These are phyloP conservation scores for Penicillium thymicola DNA, from an alignment of 2,329 filamentous ascomycete species.

Conservation along the genomic window DNA sequence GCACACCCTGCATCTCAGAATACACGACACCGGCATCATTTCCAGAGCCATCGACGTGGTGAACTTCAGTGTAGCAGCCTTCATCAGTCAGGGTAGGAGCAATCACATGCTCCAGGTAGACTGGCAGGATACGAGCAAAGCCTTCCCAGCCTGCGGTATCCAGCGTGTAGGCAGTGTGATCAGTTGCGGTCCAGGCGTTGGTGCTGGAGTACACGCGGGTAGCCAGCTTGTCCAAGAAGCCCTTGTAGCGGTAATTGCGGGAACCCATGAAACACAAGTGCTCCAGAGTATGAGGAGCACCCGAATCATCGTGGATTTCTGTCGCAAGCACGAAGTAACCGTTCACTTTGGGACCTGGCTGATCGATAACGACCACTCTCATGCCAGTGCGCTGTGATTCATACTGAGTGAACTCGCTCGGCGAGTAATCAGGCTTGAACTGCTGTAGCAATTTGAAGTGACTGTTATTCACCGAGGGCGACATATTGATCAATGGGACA, in stretches of 20 bases:
- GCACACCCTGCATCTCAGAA: conserved; percentile 96
- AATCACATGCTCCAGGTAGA: conserved; percentile 93
- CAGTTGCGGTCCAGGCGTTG: conserved; percentile 95
- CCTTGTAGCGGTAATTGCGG: conserved; percentile 90
- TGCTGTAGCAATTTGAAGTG: conserved; percentile 81
- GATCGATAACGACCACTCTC: conserved; percentile 87
- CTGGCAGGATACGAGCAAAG: conserved; percentile 88
- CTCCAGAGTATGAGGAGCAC: conserved; percentile 82
- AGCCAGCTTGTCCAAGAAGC: conserved; percentile 88
- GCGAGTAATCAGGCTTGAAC: conserved; percentile 87
- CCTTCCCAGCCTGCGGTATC: conserved; percentile 96
- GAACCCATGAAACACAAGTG: conserved; percentile 87
- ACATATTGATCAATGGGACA: conserved; percentile 49
- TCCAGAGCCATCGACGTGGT: conserved; percentile 89
- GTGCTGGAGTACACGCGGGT: conserved; percentile 90
- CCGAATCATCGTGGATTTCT: conserved; percentile 96
- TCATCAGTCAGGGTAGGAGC: conserved; percentile 89
- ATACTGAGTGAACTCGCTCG: conserved; percentile 88
- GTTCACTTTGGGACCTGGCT: conserved; percentile 89
- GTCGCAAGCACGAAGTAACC: conserved; percentile 95
- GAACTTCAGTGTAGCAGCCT: conserved; percentile 90
- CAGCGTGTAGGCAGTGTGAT: conserved; percentile 93
- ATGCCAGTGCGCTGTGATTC: conserved; percentile 91
- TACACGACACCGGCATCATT: conserved; percentile 97
- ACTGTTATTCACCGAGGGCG: conserved; percentile 46